Conservation (phyloP, 2,329 filamentous ascomycete species). For the Colletotrichum tabaci region DNA sequence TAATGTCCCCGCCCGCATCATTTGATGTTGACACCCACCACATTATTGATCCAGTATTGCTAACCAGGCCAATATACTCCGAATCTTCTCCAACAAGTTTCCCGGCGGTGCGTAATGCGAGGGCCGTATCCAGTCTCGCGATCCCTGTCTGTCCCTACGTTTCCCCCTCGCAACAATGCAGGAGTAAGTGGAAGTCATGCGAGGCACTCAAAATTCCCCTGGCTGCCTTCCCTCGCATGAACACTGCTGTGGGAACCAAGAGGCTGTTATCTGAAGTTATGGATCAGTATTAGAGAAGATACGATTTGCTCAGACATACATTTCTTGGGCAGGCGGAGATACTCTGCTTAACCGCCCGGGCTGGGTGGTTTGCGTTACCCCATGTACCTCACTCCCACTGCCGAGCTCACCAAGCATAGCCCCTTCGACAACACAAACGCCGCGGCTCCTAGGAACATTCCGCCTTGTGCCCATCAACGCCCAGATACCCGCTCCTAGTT, state of each 20-base stretch:
- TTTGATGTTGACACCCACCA: neutral
- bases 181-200: conserved; percentile 8
- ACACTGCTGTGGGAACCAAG: neutral
- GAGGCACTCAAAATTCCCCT: neutral
- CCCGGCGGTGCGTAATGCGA: neutral
- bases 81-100: neutral
- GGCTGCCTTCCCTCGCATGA: conserved; percentile 3
- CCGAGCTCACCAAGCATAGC: neutral
- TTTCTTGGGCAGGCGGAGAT: neutral
- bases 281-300: conserved; percentile 6
- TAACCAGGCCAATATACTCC: too few species aligned
- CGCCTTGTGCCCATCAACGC: neutral
- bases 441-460: neutral
- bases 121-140: neutral
- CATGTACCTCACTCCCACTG: too few species aligned
- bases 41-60: neutral
- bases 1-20: neutral
- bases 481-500: too few species aligned
- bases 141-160: conserved; percentile 18
- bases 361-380: neutral
- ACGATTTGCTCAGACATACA: conserved; percentile 2
- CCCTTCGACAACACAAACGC: neutral
- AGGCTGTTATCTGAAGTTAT: neutral
- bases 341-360: neutral
- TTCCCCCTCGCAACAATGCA: conserved; percentile 5